Base-by-base conservation (phyloP, 208 protist genomes). In the Porcisia deanei region DNA sequence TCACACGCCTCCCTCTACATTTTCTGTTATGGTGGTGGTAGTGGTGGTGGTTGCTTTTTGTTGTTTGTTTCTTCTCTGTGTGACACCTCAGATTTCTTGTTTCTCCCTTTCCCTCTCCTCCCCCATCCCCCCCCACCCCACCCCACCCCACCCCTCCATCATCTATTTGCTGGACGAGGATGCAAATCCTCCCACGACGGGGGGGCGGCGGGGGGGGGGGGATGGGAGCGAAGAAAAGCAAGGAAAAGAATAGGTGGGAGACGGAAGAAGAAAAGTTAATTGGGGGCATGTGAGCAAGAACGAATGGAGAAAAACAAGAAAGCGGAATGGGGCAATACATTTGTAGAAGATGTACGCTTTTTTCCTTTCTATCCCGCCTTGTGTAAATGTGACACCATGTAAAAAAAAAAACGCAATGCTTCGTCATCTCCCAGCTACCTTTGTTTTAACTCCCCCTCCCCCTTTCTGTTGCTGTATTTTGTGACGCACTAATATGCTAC, bases 361-460 rank as follows among this genome's bases (percentile, higher is more conserved):
- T 30, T 66, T 25, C 5, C 16, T 64, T 68, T 54, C 22, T 52
- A 1, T n/a, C 60, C 43, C 63, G 39, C 8, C 14, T 67, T 52
- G 47, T 52, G 47, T 52, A 14, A 52, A 8, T 67, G 18, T 67
- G 41, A 67, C 14, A 25, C 41, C 63, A 67, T 67, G 41, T 67
- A 49, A 49, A 67, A 67, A 67, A 67, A 30, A 67, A 67, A 67
- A 30, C 43, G 63, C 63, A 52, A 52, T 67, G 63, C 63, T 47
- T 16, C 16, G 39, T 49, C 41, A 30, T 67, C 10, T 16, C 63
- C 41, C 12, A 5, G 10, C 10, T 52, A 1, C 18, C 63, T 34
- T 67, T 43, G 7, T 30, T 43, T 25, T 45, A 49, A 37, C 47
- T 67, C 47, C 47, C 6, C 41, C 43, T 45, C 30, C 9, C 22